Evolutionary conservation across 1,284 basidiomycete species (phyloP).

Genomic region (Ustilago curta): DNA sequence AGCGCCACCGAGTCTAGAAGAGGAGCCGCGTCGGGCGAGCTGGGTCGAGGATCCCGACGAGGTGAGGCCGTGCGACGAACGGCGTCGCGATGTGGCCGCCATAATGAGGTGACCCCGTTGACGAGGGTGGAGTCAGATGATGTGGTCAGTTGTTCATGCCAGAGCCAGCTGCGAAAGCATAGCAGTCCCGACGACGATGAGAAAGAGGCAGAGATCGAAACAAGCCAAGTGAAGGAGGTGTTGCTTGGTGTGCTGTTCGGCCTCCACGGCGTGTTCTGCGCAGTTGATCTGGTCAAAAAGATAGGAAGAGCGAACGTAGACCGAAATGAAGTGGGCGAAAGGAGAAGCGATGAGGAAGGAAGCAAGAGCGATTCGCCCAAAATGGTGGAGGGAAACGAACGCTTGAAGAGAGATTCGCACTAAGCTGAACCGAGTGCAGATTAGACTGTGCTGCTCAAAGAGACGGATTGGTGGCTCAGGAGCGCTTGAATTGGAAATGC

Average conservation of each 20-base stretch:
- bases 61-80: constrained; percentile 39
- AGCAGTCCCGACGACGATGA: neutral
- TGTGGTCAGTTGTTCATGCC: constrained; percentile 5
- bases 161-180: constrained; percentile 5
- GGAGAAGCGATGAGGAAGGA: neutral
- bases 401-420: neutral
- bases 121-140: neutral
- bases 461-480: neutral
- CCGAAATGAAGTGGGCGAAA: constrained; percentile 6
- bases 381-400: constrained; percentile 2
- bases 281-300: neutral
- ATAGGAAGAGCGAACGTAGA: neutral
- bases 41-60: constrained; percentile 52
- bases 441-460: neutral
- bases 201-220: neutral
- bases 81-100: constrained; percentile 43
- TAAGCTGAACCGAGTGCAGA: neutral
- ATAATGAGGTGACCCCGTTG: constrained; percentile 24
- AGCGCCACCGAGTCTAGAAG: constrained; percentile 29
- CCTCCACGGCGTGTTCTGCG: constrained; percentile 6
- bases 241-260: neutral
- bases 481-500: neutral
- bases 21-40: constrained; percentile 47
- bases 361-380: neutral
- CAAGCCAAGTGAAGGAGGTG: neutral